A percentile compares a stretch with the other conserved stretches of the same genome.
These are phyloP conservation scores for Phaeotremella fagi DNA, from an alignment of 768 basidiomycete species.

Conservation along the genomic window DNA sequence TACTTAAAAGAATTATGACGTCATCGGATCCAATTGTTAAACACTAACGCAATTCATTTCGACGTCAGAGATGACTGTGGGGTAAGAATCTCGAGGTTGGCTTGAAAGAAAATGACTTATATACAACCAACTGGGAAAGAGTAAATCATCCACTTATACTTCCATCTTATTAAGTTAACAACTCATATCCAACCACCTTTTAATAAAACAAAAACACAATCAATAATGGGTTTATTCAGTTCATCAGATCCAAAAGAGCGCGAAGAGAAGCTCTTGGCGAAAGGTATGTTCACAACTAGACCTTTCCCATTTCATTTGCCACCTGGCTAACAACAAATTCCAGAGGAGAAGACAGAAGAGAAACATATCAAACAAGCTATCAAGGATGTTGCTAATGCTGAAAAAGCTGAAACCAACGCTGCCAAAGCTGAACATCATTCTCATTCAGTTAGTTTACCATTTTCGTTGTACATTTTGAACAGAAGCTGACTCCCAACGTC, in stretches of 20 bases:
- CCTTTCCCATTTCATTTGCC: neutral
- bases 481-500: no score
- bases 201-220: no score
- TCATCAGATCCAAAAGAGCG: slow-evolving; percentile 34
- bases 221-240: slow-evolving; percentile 45
- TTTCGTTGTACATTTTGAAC: neutral
- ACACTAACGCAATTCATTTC: no score
- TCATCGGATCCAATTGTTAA: no score
- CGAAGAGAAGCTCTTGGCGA: slow-evolving; percentile 39
- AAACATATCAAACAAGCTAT: slow-evolving; percentile 56
- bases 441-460: slow-evolving; percentile 10
- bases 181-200: neutral
- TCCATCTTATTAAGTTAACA: neutral
- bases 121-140: no score
- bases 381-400: slow-evolving; percentile 56
- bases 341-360: slow-evolving; percentile 51
- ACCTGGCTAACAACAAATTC: neutral
- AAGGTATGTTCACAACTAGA: slow-evolving; percentile 23
- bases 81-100: no score
- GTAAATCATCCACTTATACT: no score
- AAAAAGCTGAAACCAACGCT: slow-evolving; percentile 57
- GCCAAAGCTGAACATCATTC: slow-evolving; percentile 51
- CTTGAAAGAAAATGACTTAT: no score
- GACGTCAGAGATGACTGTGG: no score
- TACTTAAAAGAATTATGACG: no score